phyloP scores from a whole-genome alignment of 2,329 filamentous ascomycete species.

The Sclerotinia trifoliorum region DNA sequence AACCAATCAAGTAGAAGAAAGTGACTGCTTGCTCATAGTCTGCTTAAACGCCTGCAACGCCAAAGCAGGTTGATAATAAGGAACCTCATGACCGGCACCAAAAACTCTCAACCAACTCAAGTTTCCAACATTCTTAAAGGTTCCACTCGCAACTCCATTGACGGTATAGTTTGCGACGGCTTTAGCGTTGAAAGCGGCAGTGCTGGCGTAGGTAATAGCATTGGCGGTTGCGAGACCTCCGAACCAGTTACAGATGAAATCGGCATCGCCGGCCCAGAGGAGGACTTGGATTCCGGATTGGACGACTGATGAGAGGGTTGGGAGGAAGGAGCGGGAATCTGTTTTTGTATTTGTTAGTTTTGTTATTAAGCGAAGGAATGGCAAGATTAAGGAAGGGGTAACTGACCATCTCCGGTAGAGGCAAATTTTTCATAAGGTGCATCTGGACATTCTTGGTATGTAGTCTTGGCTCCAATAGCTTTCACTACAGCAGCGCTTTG shows the following conservation, averaged over 20 bases:
- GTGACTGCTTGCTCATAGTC: slow-evolving; percentile 43
- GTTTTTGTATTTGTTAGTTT: not conserved
- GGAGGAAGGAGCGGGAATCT: slow-evolving; percentile 47
- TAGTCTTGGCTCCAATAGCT: slow-evolving; percentile 47
- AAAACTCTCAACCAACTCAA: slow-evolving; percentile 51
- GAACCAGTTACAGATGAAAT: slow-evolving; percentile 59
- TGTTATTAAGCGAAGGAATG: not conserved
- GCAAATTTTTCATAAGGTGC: slow-evolving; percentile 42
- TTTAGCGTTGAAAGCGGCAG: slow-evolving; percentile 44
- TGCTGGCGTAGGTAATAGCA: slow-evolving; percentile 45
- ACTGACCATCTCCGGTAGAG: slow-evolving; percentile 44
- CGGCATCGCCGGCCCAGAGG: slow-evolving; percentile 54
- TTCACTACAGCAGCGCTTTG: slow-evolving; percentile 41
- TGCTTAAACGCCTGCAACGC: slow-evolving; percentile 50
- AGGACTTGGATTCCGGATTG: slow-evolving; percentile 50
- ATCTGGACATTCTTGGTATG: slow-evolving; percentile 46
- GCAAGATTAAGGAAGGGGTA: slow-evolving; percentile 21
- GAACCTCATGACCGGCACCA: slow-evolving; percentile 46
- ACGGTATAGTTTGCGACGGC: slow-evolving; percentile 48
- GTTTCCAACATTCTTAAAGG: slow-evolving; percentile 52
- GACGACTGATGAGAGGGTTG: slow-evolving; percentile 47
- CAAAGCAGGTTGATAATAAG: slow-evolving; percentile 42
- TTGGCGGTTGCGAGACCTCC: slow-evolving; percentile 51
- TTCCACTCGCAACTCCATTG: slow-evolving; percentile 47
- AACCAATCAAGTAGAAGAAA: slow-evolving; percentile 41